Conservation (phyloP, 23 red algal species). For the Gracilaria gracilis region DNA sequence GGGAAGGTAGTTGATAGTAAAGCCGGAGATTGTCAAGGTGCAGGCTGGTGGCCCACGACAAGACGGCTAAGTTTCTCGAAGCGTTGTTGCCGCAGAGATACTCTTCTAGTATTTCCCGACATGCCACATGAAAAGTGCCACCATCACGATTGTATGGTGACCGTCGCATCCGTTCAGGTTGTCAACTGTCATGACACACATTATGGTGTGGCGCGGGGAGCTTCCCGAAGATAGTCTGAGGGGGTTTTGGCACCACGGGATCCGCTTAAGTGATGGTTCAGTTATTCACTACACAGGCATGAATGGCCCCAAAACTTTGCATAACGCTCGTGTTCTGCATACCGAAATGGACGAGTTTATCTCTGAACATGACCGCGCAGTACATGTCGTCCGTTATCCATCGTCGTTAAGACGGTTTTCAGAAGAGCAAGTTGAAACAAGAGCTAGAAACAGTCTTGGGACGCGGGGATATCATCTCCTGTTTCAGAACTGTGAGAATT, state of each 20-base stretch:
- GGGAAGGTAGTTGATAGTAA: no score
- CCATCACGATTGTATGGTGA: no score
- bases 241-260: conserved; percentile 86
- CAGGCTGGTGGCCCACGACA: no score
- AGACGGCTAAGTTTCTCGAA: no score
- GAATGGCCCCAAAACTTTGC: conserved; percentile 76
- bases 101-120: no score
- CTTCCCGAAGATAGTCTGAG: conserved; percentile 66
- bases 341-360: conserved; percentile 42
- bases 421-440: conserved; percentile 43
- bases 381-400: conserved; percentile 57
- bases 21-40: no score
- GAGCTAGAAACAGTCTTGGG: conserved; percentile 59
- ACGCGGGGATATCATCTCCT: conserved; percentile 62
- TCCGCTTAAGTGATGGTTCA: conserved; percentile 59
- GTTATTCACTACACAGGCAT: conserved; percentile 84
- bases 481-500: conserved; percentile 77
- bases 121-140: no score
- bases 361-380: background rate
- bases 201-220: conserved; percentile 84
- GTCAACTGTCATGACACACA: conserved; percentile 79
- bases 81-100: no score
- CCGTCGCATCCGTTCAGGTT: no score
- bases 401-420: conserved; percentile 16
- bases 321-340: conserved; percentile 62